These are phyloP conservation scores for Paecilomyces niveus DNA, from an alignment of 2,329 filamentous ascomycete genomes.

Conservation along the genomic window DNA sequence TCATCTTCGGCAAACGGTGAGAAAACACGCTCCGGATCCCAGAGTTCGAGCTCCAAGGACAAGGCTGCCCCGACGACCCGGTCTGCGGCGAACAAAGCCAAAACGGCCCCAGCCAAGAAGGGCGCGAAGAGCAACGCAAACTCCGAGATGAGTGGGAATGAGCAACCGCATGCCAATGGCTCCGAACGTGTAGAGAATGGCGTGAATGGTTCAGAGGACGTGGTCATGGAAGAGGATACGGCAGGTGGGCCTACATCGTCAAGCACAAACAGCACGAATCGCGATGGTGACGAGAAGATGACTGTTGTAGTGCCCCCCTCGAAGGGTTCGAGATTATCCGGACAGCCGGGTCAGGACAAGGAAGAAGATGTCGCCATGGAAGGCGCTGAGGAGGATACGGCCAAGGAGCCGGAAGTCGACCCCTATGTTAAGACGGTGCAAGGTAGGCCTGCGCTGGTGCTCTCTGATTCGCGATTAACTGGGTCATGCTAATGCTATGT, in stretches of 20 bases:
- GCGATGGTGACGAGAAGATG: slow-evolving; percentile 71
- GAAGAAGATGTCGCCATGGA: slow-evolving; percentile 69
- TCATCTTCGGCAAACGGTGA: slow-evolving; percentile 43
- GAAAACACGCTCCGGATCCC: slow-evolving; percentile 36
- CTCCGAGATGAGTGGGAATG: slow-evolving; percentile 61
- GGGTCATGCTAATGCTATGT: background rate
- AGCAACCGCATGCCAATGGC: slow-evolving; percentile 61
- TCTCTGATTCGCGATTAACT: background rate
- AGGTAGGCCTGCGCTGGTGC: slow-evolving; percentile 23
- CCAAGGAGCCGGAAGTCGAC: slow-evolving; percentile 36
- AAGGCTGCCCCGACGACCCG: slow-evolving; percentile 37
- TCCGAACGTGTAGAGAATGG: slow-evolving; percentile 64
- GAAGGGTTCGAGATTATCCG: slow-evolving; percentile 56
- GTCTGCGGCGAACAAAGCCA: slow-evolving; percentile 35
- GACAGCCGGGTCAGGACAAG: slow-evolving; percentile 50
- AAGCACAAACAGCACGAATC: slow-evolving; percentile 56
- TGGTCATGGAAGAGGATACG: slow-evolving; percentile 62
- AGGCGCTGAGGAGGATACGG: slow-evolving; percentile 40
- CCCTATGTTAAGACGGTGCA: slow-evolving; percentile 45
- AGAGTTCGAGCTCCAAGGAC: slow-evolving; percentile 38
- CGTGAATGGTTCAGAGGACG: slow-evolving; percentile 58
- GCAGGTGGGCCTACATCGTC: slow-evolving; percentile 43
- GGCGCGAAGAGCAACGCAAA: slow-evolving; percentile 28
- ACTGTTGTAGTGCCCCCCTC: slow-evolving; percentile 71
- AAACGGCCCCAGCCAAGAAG: slow-evolving; percentile 28